Evolutionary conservation across 176 grass and related monocot species (phyloP).

Genomic region (Eremochloa ophiuroides): DNA sequence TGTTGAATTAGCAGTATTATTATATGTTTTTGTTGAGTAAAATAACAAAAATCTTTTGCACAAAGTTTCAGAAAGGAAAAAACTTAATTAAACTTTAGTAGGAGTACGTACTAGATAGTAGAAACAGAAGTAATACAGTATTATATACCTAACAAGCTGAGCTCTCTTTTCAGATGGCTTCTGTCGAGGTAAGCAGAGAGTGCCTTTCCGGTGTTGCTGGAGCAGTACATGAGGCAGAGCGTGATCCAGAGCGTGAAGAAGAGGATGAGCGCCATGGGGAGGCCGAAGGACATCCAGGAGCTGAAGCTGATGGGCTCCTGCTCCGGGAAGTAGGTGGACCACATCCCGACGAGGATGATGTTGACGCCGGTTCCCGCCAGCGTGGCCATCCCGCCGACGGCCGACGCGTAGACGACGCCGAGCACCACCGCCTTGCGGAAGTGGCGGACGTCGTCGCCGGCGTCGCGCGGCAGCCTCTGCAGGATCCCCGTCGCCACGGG

Average conservation of each 20-base stretch:
- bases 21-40: neutral
- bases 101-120: too few species aligned
- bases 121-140: neutral
- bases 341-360: conserved; percentile 92
- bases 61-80: neutral
- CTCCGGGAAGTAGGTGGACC: conserved; percentile 69
- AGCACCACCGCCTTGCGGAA: conserved; percentile 84
- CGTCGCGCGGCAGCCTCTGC: conserved; percentile 48
- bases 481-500: conserved; percentile 79
- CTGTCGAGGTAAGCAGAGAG: conserved; percentile 78
- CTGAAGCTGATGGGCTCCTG: conserved; percentile 74
- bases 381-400: conserved; percentile 67
- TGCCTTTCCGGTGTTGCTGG: conserved; percentile 46
- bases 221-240: conserved; percentile 68
- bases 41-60: neutral
- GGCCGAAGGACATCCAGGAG: conserved; percentile 74
- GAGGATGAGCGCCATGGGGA: conserved; percentile 67
- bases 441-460: conserved; percentile 23
- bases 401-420: conserved; percentile 72
- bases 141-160: conserved; percentile 58
- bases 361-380: conserved; percentile 82
- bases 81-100: neutral
- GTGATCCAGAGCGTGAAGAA: conserved; percentile 61
- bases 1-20: neutral
- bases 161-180: conserved; percentile 74